Conservation (phyloP, 2,329 filamentous ascomycete genomes). For the Alternaria solani region DNA sequence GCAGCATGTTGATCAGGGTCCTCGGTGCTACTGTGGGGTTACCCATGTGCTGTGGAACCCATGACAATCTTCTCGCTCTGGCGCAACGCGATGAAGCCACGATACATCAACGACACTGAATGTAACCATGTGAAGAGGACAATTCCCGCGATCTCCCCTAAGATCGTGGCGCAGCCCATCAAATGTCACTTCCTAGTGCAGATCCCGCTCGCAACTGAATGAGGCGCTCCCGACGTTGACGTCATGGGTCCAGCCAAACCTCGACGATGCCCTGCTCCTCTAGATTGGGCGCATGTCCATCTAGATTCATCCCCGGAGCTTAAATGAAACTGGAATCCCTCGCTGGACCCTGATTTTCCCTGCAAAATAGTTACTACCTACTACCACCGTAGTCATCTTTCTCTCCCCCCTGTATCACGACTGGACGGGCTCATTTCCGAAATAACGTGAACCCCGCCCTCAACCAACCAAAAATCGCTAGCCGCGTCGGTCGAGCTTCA, state of each 20-base stretch:
- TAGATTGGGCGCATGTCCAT: slow-evolving; percentile 1
- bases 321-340: slow-evolving; percentile 18
- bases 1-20: not conserved
- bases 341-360: slow-evolving; percentile 16
- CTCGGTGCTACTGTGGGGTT: slow-evolving; percentile 4
- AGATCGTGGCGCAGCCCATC: slow-evolving; percentile 10
- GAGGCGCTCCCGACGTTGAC: slow-evolving; percentile 9
- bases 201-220: slow-evolving; percentile 12
- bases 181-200: slow-evolving; percentile 4
- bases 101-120: not conserved
- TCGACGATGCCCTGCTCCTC: slow-evolving; percentile 13
- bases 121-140: not conserved
- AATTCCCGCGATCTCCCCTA: slow-evolving; percentile 1
- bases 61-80: not conserved
- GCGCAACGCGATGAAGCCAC: not conserved
- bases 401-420: not conserved
- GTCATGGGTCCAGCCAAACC: slow-evolving; percentile 13
- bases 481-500: slow-evolving; percentile 9
- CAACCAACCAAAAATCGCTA: slow-evolving; percentile 9
- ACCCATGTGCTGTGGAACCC: not conserved
- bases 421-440: slow-evolving; percentile 7
- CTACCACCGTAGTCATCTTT: not conserved
- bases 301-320: slow-evolving; percentile 8
- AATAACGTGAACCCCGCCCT: slow-evolving; percentile 11
- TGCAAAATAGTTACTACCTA: not conserved